A percentile compares a stretch with the other conserved stretches of the same genome.
These are phyloP conservation scores for Vigna reflexopilosa DNA, from an alignment of 306 rosid species.

Conservation along the genomic window DNA sequence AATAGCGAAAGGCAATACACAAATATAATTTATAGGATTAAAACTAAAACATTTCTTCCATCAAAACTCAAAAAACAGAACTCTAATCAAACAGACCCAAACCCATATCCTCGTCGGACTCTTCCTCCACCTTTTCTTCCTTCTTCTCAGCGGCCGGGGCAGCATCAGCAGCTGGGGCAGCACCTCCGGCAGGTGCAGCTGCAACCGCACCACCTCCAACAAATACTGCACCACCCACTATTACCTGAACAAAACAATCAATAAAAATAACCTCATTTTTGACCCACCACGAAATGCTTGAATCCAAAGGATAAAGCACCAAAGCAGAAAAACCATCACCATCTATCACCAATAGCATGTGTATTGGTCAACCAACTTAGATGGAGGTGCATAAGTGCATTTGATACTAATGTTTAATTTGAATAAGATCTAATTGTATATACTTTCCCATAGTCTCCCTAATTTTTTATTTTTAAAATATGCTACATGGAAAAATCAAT, in stretches of 20 bases:
- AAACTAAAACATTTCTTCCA: constrained; percentile 15
- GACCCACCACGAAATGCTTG: background rate
- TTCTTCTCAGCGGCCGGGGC: constrained; percentile 60
- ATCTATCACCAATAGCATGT: background rate
- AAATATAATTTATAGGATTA: constrained; percentile 42
- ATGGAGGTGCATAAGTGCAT: background rate
- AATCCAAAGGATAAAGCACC: background rate
- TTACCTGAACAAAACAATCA: constrained; percentile 56
- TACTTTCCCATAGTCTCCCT: no score
- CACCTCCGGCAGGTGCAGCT: constrained; percentile 64
- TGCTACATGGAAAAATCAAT: no score
- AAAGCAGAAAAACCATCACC: background rate
- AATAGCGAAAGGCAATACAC: constrained; percentile 45
- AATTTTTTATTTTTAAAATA: no score
- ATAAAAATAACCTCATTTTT: background rate
- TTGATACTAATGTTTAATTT: background rate
- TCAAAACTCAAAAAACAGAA: constrained; percentile 29
- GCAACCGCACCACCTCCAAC: constrained; percentile 61
- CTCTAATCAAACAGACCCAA: constrained; percentile 86
- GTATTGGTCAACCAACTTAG: background rate
- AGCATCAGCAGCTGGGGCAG: constrained; percentile 59
- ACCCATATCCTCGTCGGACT: constrained; percentile 86
- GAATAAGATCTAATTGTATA: background rate
- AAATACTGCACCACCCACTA: constrained; percentile 70
- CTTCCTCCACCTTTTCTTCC: constrained; percentile 79